phyloP scores from a whole-genome alignment of 2,329 filamentous ascomycete species.

The Aureobasidium sp. region DNA sequence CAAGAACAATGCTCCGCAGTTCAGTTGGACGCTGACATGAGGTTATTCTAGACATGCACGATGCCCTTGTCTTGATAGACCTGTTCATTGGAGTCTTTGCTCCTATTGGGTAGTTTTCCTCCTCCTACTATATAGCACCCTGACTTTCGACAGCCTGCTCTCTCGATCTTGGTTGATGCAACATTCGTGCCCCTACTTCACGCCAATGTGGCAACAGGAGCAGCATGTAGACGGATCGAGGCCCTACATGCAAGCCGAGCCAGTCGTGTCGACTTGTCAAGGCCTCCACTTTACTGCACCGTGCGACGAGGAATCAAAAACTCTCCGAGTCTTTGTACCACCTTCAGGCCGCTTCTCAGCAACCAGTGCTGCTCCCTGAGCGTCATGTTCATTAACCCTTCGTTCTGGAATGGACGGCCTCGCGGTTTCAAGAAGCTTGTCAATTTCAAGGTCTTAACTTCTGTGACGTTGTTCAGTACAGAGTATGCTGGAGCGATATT shows the following conservation, averaged over 20 bases:
- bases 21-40: neutral
- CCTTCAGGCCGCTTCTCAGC: constrained; percentile 8
- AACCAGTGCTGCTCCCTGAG: neutral
- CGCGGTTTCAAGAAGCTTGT: neutral
- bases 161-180: too few species aligned
- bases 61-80: neutral
- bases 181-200: neutral
- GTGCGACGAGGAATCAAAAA: constrained; percentile 4
- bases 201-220: neutral
- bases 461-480: neutral
- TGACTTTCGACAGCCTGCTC: neutral
- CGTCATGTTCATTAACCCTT: neutral
- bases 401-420: neutral
- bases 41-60: neutral
- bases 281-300: neutral
- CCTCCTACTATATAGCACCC: neutral
- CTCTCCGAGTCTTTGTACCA: constrained; percentile 6
- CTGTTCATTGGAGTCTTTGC: neutral
- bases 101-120: neutral
- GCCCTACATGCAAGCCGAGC: neutral
- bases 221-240: neutral
- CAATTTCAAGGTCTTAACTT: neutral
- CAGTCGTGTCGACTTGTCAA: constrained; percentile 2
- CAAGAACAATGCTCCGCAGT: neutral
- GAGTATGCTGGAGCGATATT: neutral